Percentiles rank a stretch among this genome's conserved stretches.
Conservation (phyloP, 805 yeast genomes). For the Candida ponderosae region DNA sequence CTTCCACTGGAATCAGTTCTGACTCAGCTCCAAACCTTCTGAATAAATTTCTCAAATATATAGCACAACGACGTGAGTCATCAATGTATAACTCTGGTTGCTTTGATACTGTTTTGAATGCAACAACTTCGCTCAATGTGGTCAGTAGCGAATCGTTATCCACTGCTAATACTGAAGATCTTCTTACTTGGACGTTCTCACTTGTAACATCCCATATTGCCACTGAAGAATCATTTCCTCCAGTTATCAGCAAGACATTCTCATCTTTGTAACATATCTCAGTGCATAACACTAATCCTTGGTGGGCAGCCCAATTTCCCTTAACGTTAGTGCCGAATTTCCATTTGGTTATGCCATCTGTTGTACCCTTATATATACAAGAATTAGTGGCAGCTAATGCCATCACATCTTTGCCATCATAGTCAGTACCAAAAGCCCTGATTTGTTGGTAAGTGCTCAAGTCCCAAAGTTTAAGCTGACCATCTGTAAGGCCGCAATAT, state of each 20-base stretch:
- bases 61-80: conserved; percentile 84
- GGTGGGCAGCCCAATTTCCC: conserved; percentile 43
- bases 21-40: conserved; percentile 66
- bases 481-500: conserved; percentile 76
- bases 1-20: conserved; percentile 59
- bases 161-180: conserved; percentile 19
- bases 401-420: conserved; percentile 42
- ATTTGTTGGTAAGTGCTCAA: conserved; percentile 69
- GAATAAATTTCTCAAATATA: conserved; percentile 54
- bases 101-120: conserved; percentile 74
- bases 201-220: conserved; percentile 59
- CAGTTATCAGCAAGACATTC: conserved; percentile 47
- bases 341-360: conserved; percentile 42
- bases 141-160: conserved; percentile 58
- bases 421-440: conserved; percentile 30
- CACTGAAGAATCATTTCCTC: conserved; percentile 62
- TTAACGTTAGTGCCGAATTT: conserved; percentile 36
- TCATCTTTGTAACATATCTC: conserved; percentile 34
- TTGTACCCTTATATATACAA: conserved; percentile 53
- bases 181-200: conserved; percentile 4
- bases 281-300: conserved; percentile 51
- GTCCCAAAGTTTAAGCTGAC: conserved; percentile 81
- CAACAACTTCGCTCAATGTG: conserved; percentile 52
- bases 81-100: conserved; percentile 59
- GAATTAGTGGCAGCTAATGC: conserved; percentile 49